Percentiles rank a stretch among this genome's conserved stretches.
phyloP scores from a whole-genome alignment of 495 filamentous ascomycete genomes.

The Hyphodiscus hymeniophilus region DNA sequence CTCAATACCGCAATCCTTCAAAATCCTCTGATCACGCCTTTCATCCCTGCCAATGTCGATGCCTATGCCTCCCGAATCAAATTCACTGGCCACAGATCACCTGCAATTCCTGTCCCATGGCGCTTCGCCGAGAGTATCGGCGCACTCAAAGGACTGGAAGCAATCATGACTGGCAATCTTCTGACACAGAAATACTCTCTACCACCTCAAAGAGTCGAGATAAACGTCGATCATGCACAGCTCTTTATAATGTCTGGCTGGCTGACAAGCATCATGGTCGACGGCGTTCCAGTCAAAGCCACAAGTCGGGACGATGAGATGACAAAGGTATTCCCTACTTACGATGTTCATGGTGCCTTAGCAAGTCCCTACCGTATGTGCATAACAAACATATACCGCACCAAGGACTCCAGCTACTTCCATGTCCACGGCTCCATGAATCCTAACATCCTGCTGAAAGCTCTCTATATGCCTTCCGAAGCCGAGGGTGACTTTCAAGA shows the following conservation, averaged over 20 bases:
- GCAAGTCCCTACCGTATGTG: conserved; percentile 6
- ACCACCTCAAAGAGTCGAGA: conserved; percentile 13
- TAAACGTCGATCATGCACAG: conserved; percentile 23
- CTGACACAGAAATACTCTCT: conserved; percentile 22
- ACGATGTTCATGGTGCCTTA: conserved; percentile 20
- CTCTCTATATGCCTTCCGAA: conserved; percentile 31
- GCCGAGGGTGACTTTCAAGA: not conserved
- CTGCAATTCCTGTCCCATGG: conserved; percentile 28
- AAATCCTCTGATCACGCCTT: conserved; percentile 4
- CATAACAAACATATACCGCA: conserved; percentile 43
- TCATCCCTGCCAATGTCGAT: not conserved
- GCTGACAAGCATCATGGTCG: not conserved
- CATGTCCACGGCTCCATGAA: conserved; percentile 47
- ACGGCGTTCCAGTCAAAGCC: not conserved
- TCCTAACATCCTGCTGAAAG: conserved; percentile 31
- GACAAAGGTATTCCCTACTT: not conserved
- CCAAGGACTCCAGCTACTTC: conserved; percentile 42
- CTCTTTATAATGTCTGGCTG: conserved; percentile 20
- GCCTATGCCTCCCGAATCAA: conserved; percentile 2
- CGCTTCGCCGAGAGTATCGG: conserved; percentile 27
- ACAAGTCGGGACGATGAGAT: not conserved
- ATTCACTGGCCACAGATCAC: conserved; percentile 18
- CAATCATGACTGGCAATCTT: conserved; percentile 21
- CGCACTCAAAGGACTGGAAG: conserved; percentile 25
- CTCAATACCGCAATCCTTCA: conserved; percentile 4